Percentiles rank a stretch among this genome's conserved stretches.
phyloP scores from a whole-genome alignment of 768 basidiomycete genomes.

The Termitomyces sp. region DNA sequence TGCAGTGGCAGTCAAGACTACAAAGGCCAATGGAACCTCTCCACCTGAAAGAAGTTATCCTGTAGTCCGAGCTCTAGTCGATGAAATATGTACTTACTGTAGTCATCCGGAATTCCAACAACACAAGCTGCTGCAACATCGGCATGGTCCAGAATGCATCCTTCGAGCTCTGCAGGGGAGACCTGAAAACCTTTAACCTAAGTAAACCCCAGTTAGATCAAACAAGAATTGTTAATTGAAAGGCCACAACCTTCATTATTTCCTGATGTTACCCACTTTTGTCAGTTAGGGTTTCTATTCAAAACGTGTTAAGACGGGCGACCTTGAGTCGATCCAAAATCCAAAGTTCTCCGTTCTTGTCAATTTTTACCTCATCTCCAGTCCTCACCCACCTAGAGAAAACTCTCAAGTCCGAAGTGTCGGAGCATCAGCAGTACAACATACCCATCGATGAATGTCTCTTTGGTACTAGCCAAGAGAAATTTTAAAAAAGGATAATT shows the following conservation, averaged over 20 bases:
- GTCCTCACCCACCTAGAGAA: slow-evolving; percentile 58
- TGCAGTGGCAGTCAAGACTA: slow-evolving; percentile 44
- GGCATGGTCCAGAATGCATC: slow-evolving; percentile 51
- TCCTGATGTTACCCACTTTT: slow-evolving; percentile 22
- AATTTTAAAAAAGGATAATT: background rate
- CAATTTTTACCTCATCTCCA: slow-evolving; percentile 58
- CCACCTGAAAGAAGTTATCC: slow-evolving; percentile 31
- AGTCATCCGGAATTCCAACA: slow-evolving; percentile 62
- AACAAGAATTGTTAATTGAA: slow-evolving; percentile 15
- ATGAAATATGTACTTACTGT: slow-evolving; percentile 30
- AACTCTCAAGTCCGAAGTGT: background rate
- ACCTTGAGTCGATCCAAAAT: slow-evolving; percentile 64
- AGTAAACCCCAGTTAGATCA: slow-evolving; percentile 23
- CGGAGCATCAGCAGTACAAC: slow-evolving; percentile 4
- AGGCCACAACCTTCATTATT: slow-evolving; percentile 33
- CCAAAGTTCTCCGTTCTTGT: slow-evolving; percentile 48
- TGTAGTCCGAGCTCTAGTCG: background rate
- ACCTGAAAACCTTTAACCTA: slow-evolving; percentile 70
- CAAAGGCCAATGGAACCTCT: slow-evolving; percentile 66
- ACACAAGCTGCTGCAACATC: slow-evolving; percentile 62
- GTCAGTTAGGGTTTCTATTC: background rate
- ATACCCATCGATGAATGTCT: slow-evolving; percentile 65
- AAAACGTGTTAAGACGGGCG: background rate
- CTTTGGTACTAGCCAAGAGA: slow-evolving; percentile 43
- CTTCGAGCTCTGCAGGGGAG: slow-evolving; percentile 69